Base-by-base conservation (phyloP, 208 protist genomes). In the Crithidia brevicula region DNA sequence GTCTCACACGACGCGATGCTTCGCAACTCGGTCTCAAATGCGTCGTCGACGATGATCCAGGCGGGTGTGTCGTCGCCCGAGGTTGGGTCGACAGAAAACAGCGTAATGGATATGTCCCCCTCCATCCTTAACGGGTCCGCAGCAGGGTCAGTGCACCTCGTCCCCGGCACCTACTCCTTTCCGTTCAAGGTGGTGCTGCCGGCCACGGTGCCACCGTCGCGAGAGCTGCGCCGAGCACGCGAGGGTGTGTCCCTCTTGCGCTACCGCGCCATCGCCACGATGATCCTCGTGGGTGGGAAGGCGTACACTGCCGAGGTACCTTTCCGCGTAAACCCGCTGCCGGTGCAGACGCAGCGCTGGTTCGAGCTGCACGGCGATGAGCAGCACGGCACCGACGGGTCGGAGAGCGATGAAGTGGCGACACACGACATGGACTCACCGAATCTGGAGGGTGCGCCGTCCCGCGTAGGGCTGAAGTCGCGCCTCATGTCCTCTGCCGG, bases 121-220 rank as follows among this genome's bases (percentile, higher is more conserved):
- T 73, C 61, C 27, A 22, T 69, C 33, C 22, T 42, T n/a, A 43
- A 54, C 15, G 43, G 40, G 20, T 28, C 51, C 20, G 27, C 38
- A 13, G 51, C 33, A 5, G 51, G 22, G 38, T 23, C 64, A 9
- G 47, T 78, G 25, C 66, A 72, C 28, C 58, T 92, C 0, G 46
- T 77, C 49, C 79, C 83, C 2, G 88, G 88, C 52, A 85, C 62
- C 33, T 94, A 94, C 63, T 80, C 63, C 20, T 92, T 86, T 47
- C 88, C 88, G 0, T 91, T 94, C 62, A 42, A 27, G 23, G 57
- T 87, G 20, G n/a, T 20, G 22, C 77, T 94, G 13, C 85, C 88
- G 4, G 67, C 78, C 62, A 53, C 43, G 3, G 42, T 94, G 30
- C 88, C 88, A 11, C 79, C 80, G 23, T 81, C 82, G 15, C 65